Conservation (phyloP, 2,329 filamentous ascomycete species). For the Bertia moriformis region DNA sequence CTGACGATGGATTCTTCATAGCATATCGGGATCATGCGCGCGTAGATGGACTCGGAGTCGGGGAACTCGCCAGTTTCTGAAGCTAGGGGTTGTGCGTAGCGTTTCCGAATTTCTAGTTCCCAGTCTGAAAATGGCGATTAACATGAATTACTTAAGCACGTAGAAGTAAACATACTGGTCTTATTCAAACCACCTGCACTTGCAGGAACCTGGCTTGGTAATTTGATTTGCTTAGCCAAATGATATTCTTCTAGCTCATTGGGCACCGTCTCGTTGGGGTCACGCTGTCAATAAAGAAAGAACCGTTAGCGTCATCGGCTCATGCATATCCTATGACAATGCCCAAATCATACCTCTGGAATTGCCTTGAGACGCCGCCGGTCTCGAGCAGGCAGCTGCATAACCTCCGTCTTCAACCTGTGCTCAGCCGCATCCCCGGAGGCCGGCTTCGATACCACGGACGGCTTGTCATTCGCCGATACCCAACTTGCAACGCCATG, state of each 20-base stretch:
- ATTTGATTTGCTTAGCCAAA: slow-evolving; percentile 8
- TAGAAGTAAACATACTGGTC: slow-evolving; percentile 5
- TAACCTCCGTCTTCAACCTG: slow-evolving; percentile 12
- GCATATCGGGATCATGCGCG: slow-evolving; percentile 11
- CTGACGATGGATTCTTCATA: slow-evolving; percentile 10
- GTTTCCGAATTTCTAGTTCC: slow-evolving; percentile 11
- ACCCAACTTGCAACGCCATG: slow-evolving; percentile 12
- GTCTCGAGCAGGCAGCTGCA: slow-evolving; percentile 11
- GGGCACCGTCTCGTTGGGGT: slow-evolving; percentile 8
- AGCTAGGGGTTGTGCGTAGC: slow-evolving; percentile 10
- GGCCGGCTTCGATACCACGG: slow-evolving; percentile 8
- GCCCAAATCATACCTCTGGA: slow-evolving; percentile 6
- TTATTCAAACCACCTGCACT: slow-evolving; percentile 7
- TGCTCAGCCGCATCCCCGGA: slow-evolving; percentile 10
- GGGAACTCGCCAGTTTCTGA: slow-evolving; percentile 12
- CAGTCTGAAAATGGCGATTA: slow-evolving; percentile 7
- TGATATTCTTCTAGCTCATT: slow-evolving; percentile 8
- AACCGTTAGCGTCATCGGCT: not conserved
- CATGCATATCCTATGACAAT: not conserved
- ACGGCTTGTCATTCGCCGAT: slow-evolving; percentile 11
- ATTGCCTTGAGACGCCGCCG: slow-evolving; percentile 11
- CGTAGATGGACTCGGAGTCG: slow-evolving; percentile 10
- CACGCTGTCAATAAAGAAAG: slow-evolving; percentile 3
- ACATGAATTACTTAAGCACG: not conserved
- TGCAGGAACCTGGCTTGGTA: slow-evolving; percentile 7